Percentiles rank a stretch among this genome's conserved stretches.
phyloP scores from a whole-genome alignment of 2,329 filamentous ascomycete species.

The Pseudogymnoascus sp. region DNA sequence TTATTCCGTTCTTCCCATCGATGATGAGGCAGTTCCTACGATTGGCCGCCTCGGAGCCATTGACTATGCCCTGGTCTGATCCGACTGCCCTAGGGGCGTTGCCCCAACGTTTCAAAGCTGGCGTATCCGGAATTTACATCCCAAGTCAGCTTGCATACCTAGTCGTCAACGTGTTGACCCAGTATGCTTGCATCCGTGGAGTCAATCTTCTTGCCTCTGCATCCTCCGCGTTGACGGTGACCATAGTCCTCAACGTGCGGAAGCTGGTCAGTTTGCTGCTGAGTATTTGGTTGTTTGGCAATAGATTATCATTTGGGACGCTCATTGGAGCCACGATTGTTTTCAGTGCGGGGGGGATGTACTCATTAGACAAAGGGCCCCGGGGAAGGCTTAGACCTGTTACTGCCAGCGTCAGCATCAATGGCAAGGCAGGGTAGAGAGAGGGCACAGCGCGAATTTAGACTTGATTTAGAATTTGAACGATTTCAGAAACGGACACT shows the following conservation, averaged over 20 bases:
- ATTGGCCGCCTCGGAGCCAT: slow-evolving; percentile 55
- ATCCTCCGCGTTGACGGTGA: slow-evolving; percentile 87
- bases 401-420: slow-evolving; percentile 16
- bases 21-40: slow-evolving; percentile 55
- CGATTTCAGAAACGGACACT: background rate
- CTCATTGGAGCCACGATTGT: slow-evolving; percentile 75
- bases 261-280: slow-evolving; percentile 86
- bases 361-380: slow-evolving; percentile 60
- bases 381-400: slow-evolving; percentile 23
- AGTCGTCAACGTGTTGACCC: slow-evolving; percentile 72
- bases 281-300: slow-evolving; percentile 92
- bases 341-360: slow-evolving; percentile 83
- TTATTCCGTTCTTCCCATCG: slow-evolving; percentile 60
- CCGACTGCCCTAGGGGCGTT: slow-evolving; percentile 22
- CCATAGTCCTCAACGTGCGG: slow-evolving; percentile 89
- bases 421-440: slow-evolving; percentile 22
- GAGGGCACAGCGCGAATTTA: background rate
- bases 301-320: slow-evolving; percentile 67
- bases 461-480: slow-evolving; percentile 5
- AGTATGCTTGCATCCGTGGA: slow-evolving; percentile 90
- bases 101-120: slow-evolving; percentile 32
- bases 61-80: slow-evolving; percentile 36
- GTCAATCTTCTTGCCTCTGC: slow-evolving; percentile 89
- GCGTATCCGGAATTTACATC: slow-evolving; percentile 33
- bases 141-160: slow-evolving; percentile 67